Base-by-base conservation (phyloP, 2,329 filamentous ascomycete species). In the Fusarium subtropicale region DNA sequence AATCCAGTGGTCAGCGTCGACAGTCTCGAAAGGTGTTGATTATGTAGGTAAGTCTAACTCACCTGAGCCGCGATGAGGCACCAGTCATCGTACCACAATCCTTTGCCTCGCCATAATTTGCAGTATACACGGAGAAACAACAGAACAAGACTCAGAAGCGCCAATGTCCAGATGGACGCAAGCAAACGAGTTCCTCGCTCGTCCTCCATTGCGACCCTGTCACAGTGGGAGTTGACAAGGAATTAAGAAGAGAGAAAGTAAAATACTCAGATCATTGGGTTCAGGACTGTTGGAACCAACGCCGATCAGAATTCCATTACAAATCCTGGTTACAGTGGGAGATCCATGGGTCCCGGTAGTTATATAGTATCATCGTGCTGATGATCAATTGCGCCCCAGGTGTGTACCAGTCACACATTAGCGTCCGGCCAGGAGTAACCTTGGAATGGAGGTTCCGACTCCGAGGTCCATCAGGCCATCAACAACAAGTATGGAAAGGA, bases 11-110 rank as follows among this genome's bases (percentile, higher is more conserved):
- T 56, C 41, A 53, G 55, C 31, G 11, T 24, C 24, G 30, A 39
- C 8, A 26, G 7, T 2, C 31, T 26, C 3, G 8, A 10, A 16
- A 9, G 13, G 31, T 33, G 10, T 45, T 15, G 31, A 22, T 38
- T 12, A 2, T 18, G 6, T 28, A 12, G 24, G 30, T 24, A 36
- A 42, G 47, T 28, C 10, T 7, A 31, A 76, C 77, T 36, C 75
- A 80, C 78, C 78, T 77, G 79, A 13, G 78, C 70, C 12, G 66
- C 60, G n/a, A 80, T 73, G 47, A 81, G 66, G 18, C 78, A 47
- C 63, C 78, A 75, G 64, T 81, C 79, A 58, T 81, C 79, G 75
- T 77, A 79, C 76, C 78, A 81, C 28, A 81, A 36, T 46, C 78
- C 79, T 36, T 75, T 73, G 2, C 75, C 75, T 15, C 77, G 74